Conservation (phyloP, 305 asterid genomes). For the Salvia sclarea region DNA sequence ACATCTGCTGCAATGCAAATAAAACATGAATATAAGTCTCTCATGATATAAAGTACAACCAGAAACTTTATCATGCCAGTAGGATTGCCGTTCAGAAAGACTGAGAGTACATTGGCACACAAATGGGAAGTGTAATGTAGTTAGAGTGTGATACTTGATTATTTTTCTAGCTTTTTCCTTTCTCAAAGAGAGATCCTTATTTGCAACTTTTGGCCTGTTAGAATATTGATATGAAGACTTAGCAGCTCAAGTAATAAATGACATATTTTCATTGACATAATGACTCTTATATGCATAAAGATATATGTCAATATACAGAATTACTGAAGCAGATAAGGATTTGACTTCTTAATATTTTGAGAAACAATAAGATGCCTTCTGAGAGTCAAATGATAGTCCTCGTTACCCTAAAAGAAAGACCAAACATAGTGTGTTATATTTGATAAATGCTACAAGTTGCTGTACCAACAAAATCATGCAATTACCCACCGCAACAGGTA, state of each 20-base stretch:
- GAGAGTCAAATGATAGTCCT: background rate
- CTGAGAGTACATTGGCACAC: background rate
- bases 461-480: background rate
- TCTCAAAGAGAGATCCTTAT: background rate
- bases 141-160: background rate
- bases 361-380: background rate
- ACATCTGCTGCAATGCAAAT: conserved; percentile 32
- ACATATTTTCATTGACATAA: background rate
- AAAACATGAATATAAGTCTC: conserved; percentile 22
- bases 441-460: background rate
- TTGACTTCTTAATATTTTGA: background rate
- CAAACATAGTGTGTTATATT: background rate
- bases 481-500: conserved; percentile 10
- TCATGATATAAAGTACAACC: conserved; percentile 16
- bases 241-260: background rate
- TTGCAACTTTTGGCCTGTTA: background rate
- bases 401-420: conserved; percentile 7
- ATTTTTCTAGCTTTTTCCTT: background rate
- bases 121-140: background rate
- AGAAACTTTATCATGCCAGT: conserved; percentile 5
- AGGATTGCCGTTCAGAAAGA: no score
- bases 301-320: background rate
- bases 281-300: background rate
- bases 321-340: background rate
- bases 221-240: background rate